Percentiles rank a stretch among this genome's conserved stretches.
These are phyloP conservation scores for Phaeosphaeriaceae sp. DNA, from an alignment of 2,329 filamentous ascomycete species.

Conservation along the genomic window DNA sequence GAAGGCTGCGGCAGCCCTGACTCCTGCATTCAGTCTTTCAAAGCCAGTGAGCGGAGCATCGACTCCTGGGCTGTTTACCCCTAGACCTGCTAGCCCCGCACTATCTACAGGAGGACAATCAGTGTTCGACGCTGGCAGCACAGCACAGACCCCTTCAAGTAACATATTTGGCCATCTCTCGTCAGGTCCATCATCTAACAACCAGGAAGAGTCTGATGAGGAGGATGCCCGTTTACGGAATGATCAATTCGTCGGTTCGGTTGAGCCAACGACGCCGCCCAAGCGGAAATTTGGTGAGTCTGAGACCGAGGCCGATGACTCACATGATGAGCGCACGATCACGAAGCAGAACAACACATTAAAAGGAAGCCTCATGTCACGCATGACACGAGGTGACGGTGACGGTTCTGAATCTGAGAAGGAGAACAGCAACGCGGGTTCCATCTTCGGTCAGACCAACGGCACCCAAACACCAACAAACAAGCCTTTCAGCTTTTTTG, in stretches of 20 bases:
- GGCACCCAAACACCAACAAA: slow-evolving; percentile 35
- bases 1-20: slow-evolving; percentile 29
- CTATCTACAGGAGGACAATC: slow-evolving; percentile 38
- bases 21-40: slow-evolving; percentile 26
- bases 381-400: slow-evolving; percentile 33
- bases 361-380: slow-evolving; percentile 33
- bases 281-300: slow-evolving; percentile 34
- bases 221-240: slow-evolving; percentile 3
- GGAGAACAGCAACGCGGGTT: slow-evolving; percentile 20
- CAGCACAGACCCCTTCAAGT: slow-evolving; percentile 24
- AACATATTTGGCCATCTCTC: slow-evolving; percentile 47
- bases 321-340: slow-evolving; percentile 26
- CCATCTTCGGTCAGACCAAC: slow-evolving; percentile 28
- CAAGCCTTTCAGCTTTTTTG: slow-evolving; percentile 35
- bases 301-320: slow-evolving; percentile 34
- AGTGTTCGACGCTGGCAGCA: slow-evolving; percentile 37
- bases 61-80: slow-evolving; percentile 29
- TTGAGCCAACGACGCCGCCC: slow-evolving; percentile 23
- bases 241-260: slow-evolving; percentile 16
- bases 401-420: slow-evolving; percentile 31
- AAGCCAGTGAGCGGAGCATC: slow-evolving; percentile 31
- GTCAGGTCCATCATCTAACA: slow-evolving; percentile 37
- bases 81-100: slow-evolving; percentile 38
- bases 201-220: slow-evolving; percentile 41
- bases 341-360: slow-evolving; percentile 23